A percentile compares a stretch with the other conserved stretches of the same genome.
Evolutionary conservation across 805 yeast genomes (phyloP).

Genomic region (Saccharomycopsis lassenensis): DNA sequence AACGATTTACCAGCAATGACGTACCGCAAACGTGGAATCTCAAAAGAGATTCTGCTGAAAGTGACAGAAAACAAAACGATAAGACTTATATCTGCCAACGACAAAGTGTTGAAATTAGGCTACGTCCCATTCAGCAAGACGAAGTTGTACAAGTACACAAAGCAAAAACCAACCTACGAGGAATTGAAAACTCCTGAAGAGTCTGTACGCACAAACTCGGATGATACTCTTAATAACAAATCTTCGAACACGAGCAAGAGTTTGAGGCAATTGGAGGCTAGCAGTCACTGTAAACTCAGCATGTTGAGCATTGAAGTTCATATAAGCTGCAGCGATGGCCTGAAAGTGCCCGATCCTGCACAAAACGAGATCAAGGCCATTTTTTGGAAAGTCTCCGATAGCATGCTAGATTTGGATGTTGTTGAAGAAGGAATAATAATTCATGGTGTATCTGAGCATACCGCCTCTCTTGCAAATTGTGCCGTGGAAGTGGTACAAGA

Average conservation of each 20-base stretch:
- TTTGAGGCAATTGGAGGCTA: too few relatives aligned
- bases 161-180: constrained; percentile 36
- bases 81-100: too few relatives aligned
- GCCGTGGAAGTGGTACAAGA: constrained; percentile 32
- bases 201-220: too few relatives aligned
- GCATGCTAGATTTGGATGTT: constrained; percentile 25
- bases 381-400: constrained; percentile 47
- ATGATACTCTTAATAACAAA: too few relatives aligned
- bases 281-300: constrained; percentile 1
- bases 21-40: too few relatives aligned
- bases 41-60: too few relatives aligned
- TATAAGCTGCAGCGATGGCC: constrained; percentile 38
- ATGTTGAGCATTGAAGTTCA: constrained; percentile 60
- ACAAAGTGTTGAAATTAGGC: too few relatives aligned
- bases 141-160: constrained; percentile 35
- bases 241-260: too few relatives aligned
- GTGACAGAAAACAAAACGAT: too few relatives aligned
- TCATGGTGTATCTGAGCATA: too few relatives aligned
- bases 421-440: constrained; percentile 30
- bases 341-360: constrained; percentile 55
- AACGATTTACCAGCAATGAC: too few relatives aligned
- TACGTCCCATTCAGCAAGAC: too few relatives aligned
- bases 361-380: constrained; percentile 48
- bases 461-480: constrained; percentile 18
- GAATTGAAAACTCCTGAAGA: constrained; percentile 25